Evolutionary conservation across 306 rosid genomes (phyloP).

Genomic region (Astragalus membranaceus): DNA sequence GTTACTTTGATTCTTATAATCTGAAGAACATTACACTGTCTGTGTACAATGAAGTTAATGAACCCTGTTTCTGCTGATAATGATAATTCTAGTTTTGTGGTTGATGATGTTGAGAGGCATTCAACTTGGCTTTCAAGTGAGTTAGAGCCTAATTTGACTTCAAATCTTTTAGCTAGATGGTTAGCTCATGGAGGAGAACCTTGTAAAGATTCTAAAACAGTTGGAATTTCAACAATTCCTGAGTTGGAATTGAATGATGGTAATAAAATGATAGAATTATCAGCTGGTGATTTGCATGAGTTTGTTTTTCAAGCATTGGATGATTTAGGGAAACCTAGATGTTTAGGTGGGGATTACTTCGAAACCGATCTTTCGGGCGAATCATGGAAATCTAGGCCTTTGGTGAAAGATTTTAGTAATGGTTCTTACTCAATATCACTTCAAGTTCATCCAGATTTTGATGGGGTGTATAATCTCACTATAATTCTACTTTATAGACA

Average conservation of each 20-base stretch:
- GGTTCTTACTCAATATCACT: slow-evolving; percentile 70
- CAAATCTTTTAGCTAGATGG: slow-evolving; percentile 64
- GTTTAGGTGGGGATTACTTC: slow-evolving; percentile 90
- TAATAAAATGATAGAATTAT: slow-evolving; percentile 37
- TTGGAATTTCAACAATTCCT: slow-evolving; percentile 47
- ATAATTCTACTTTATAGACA: slow-evolving; percentile 64
- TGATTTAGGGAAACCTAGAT: slow-evolving; percentile 56
- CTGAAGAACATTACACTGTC: slow-evolving; percentile 14
- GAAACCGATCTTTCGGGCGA: slow-evolving; percentile 89
- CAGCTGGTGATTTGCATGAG: slow-evolving; percentile 72
- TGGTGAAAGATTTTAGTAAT: slow-evolving; percentile 67
- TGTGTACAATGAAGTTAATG: neutral
- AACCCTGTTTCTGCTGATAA: slow-evolving; percentile 2
- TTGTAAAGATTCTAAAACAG: slow-evolving; percentile 59
- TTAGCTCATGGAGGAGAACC: slow-evolving; percentile 66
- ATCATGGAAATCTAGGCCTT: slow-evolving; percentile 80
- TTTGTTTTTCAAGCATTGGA: slow-evolving; percentile 62
- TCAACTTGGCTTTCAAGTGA: slow-evolving; percentile 56
- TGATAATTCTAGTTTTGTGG: slow-evolving; percentile 2
- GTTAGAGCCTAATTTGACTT: slow-evolving; percentile 50
- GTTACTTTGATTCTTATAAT: slow-evolving; percentile 20
- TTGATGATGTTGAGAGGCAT: slow-evolving; percentile 6
- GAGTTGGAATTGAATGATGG: slow-evolving; percentile 38
- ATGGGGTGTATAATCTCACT: slow-evolving; percentile 56
- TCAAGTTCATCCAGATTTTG: slow-evolving; percentile 79